Evolutionary conservation across 345 rosid genomes (phyloP).

Genomic region (Leavenworthia alabamica): DNA sequence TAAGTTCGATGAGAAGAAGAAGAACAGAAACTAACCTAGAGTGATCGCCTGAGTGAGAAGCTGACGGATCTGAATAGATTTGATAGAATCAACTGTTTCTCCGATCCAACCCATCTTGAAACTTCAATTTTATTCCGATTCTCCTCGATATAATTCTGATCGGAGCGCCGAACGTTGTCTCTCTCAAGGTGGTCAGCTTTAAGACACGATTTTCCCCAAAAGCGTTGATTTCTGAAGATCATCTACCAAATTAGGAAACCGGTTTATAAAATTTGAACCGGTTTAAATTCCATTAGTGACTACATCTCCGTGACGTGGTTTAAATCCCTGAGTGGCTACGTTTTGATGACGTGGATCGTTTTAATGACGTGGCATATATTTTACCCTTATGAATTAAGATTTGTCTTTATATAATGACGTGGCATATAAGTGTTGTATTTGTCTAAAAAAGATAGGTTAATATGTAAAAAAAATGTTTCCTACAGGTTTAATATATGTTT

Average conservation of each 20-base stretch:
- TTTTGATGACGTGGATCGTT: constrained; percentile 5
- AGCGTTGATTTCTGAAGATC: neutral
- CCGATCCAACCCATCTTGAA: constrained; percentile 32
- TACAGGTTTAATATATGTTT: constrained; percentile 16
- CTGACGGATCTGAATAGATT: constrained; percentile 46
- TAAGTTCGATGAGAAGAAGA: constrained; percentile 4
- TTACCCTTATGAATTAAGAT: neutral
- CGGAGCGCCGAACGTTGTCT: constrained; percentile 10
- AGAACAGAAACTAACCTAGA: constrained; percentile 45
- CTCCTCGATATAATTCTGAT: constrained; percentile 13
- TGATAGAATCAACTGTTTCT: constrained; percentile 38
- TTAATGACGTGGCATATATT: neutral
- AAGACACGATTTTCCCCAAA: constrained; percentile 2
- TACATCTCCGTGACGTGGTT: constrained; percentile 15
- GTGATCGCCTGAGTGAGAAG: constrained; percentile 39
- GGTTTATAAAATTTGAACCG: constrained; percentile 7
- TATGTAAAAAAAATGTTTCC: constrained; percentile 24
- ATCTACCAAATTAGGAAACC: constrained; percentile 8
- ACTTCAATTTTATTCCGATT: neutral
- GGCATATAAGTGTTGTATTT: too few species aligned
- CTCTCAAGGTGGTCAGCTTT: constrained; percentile 14
- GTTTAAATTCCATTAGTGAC: neutral
- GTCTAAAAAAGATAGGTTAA: neutral
- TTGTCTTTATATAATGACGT: too few species aligned
- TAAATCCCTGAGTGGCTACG: neutral